Evolutionary conservation across 2,329 filamentous ascomycete species (phyloP), one percentile per base, ranked within the genome.

Genomic region (Sporothrix brunneoviolacea): DNA sequence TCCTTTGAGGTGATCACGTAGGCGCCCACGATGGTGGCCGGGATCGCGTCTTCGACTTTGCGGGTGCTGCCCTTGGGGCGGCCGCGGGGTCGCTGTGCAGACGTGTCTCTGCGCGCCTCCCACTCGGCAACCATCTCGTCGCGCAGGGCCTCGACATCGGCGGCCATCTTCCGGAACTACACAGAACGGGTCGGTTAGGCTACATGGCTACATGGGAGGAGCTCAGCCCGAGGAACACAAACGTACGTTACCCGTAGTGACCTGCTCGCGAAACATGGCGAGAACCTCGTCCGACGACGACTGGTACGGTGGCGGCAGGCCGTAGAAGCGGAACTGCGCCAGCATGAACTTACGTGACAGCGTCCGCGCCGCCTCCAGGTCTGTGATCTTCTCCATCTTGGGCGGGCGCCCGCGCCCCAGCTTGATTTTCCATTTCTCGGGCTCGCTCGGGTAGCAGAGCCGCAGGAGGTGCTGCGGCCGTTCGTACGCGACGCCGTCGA

Each of bases 1-100:
- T 58, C 58, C 32, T 54, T 42, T 39, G 59, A 62, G 22, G 59
- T 55, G 22, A 65, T 53, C n/a, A 58, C 57, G 41, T 64, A 64
- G 12, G 54, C 53, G 21, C 63, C 63, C 4, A 58, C 57, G 12
- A 58, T 53, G 8, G 57, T 54, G 27, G 55, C 51, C 2, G 57
- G 56, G 4, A 50, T 19, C 7, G 48, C 39, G 27, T 57, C 52
- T 10, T 55, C 55, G 15, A 38, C 33, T 38, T 58, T 57, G 41
- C 56, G 53, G 8, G 50, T 55, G 51, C 55, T 57, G 38, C 57
- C 57, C 45, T 59, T 59, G 37, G 57, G 57, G 8, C 57, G 51
- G 21, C 57, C 57, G 8, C 57, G 55, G 4, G 55, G 57, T 1
- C 57, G 54, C 38, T 51, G 47, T 8, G 48, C 41, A 7, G 53